Evolutionary conservation across 2,329 filamentous ascomycete species (phyloP).

Genomic region (Exophiala spinifera): DNA sequence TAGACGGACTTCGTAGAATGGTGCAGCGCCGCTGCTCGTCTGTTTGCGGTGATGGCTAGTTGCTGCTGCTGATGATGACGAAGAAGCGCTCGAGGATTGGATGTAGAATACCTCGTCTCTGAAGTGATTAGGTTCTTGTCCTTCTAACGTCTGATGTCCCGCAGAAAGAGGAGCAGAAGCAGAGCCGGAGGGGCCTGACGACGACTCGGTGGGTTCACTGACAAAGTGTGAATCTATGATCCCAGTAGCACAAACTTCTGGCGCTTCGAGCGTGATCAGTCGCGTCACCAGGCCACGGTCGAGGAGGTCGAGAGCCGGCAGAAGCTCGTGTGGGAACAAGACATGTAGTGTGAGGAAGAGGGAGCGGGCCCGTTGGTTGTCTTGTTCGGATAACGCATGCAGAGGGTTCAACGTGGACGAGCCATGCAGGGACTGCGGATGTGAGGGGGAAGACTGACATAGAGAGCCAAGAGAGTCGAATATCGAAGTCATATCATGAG

Average conservation of each 20-base stretch:
- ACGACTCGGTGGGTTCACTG: no score
- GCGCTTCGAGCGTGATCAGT: constrained; percentile 33
- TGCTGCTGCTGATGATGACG: constrained; percentile 24
- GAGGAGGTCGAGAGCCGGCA: constrained; percentile 82
- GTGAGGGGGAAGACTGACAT: background rate
- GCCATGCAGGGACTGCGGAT: background rate
- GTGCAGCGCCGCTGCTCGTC: constrained; percentile 28
- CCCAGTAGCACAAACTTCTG: background rate
- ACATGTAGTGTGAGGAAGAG: constrained; percentile 79
- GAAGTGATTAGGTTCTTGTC: background rate
- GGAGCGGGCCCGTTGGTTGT: constrained; percentile 12
- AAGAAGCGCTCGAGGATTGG: constrained; percentile 51
- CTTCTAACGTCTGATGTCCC: background rate
- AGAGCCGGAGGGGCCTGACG: no score
- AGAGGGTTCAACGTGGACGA: background rate
- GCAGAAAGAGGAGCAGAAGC: background rate
- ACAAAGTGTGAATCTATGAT: no score
- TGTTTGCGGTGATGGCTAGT: background rate
- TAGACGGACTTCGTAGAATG: constrained; percentile 68
- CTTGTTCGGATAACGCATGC: constrained; percentile 5
- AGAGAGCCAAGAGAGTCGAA: constrained; percentile 3
- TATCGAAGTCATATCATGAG: constrained; percentile 5
- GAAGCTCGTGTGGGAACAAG: constrained; percentile 74
- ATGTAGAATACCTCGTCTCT: constrained; percentile 59
- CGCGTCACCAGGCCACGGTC: constrained; percentile 71